Base-by-base conservation (phyloP, 805 yeast species). In the Candida hungchunana region DNA sequence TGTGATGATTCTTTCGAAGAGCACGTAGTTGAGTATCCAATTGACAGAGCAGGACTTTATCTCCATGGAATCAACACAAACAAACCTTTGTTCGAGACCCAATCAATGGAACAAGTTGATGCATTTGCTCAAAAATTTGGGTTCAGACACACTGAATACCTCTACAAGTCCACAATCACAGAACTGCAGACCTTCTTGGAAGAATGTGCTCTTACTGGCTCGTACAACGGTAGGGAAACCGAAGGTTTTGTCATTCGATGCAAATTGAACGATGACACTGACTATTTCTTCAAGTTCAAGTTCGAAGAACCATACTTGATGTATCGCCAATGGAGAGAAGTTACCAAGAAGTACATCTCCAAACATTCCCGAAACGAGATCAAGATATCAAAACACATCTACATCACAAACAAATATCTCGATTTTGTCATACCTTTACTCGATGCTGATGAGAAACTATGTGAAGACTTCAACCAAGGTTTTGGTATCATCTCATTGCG, bases 1-100 rank as follows among this genome's bases (percentile, higher is more conserved):
- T 93, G 99, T 58, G 96, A 93, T 55, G 98, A 93, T 51, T 60
- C 59, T 0, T 93, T 93, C 58, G 98, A 93, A 56, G 97, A 93
- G 57, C 99, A 93, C 56, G 84, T 93, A 7, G 65, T 93, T 32
- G 81, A 79, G 39, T 93, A 93, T 53, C 56, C 68, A 2, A 66
- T 64, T 2, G 78, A 79, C 0, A 62, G 61, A 8, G 77, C 95
- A 0, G 99, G 99, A 0, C 62, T 93, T 6, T 93, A 93, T 48
- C 58, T 93, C 13, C 97, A 90, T 56, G 99, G 99, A 0, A 59
- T 93, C 29, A 93, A 93, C 57, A 51, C 59, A 33, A 93, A 93
- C 51, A 62, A 67, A 2, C 71, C 77, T 0, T 50, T 61, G 8
- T 90, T 93, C 55, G 47, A 58, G 14, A 88, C 97, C 0, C 67